Percentiles rank a stretch among this genome's conserved stretches.
Conservation (phyloP, 352 stramenopile species). For the Phytophthora pini region DNA sequence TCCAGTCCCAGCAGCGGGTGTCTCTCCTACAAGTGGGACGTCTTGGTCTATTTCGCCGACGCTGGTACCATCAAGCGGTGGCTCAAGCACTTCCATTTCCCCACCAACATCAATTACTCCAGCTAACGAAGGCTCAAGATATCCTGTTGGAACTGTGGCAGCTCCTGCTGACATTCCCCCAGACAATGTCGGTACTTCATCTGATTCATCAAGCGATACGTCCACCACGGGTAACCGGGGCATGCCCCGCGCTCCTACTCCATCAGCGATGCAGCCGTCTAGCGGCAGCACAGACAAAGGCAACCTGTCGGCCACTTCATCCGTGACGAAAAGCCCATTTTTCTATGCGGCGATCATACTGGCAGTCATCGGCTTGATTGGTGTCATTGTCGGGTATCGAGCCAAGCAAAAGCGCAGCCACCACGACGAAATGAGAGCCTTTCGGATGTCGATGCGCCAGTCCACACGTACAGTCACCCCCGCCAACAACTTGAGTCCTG, state of each 20-base stretch:
- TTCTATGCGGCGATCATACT: slow-evolving; percentile 57
- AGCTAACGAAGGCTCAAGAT: neutral
- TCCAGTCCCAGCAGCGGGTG: neutral
- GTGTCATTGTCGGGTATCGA: slow-evolving; percentile 30
- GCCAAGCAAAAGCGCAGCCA: slow-evolving; percentile 35
- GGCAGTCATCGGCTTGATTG: slow-evolving; percentile 25
- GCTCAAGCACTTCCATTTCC: neutral
- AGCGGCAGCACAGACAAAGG: slow-evolving; percentile 4
- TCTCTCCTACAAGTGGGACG: slow-evolving; percentile 1
- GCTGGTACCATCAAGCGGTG: neutral
- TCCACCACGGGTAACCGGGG: slow-evolving; percentile 3
- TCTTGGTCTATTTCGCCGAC: neutral
- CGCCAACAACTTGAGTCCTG: neutral
- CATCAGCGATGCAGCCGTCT: neutral
- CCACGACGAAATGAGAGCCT: slow-evolving; percentile 20
- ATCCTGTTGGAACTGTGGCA: neutral
- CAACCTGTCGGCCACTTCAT: slow-evolving; percentile 21
- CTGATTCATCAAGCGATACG: slow-evolving; percentile 4
- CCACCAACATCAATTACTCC: neutral
- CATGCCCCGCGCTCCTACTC: neutral
- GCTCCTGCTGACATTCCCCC: neutral
- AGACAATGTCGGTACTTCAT: slow-evolving; percentile 1
- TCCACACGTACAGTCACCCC: slow-evolving; percentile 12
- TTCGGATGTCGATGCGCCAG: slow-evolving; percentile 9
- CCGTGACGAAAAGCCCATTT: slow-evolving; percentile 42